Percentiles rank a stretch among this genome's conserved stretches.
phyloP scores from a whole-genome alignment of 2,329 filamentous ascomycete species.

The Pyrenophora graminea region DNA sequence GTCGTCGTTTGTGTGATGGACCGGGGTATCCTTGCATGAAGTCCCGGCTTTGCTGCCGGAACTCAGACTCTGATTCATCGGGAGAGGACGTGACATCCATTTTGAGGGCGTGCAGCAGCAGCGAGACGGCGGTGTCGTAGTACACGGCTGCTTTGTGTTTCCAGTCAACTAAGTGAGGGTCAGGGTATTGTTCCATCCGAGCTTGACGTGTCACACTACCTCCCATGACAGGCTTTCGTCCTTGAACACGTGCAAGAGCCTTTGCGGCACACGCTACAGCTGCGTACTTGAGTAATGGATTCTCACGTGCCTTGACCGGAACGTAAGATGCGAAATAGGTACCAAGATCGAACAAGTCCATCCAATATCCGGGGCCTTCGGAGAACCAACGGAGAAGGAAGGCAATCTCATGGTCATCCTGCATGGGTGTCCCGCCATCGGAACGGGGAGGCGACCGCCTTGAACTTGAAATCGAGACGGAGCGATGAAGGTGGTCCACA shows the following conservation, averaged over 20 bases:
- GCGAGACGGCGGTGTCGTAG: slow-evolving; percentile 62
- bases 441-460: slow-evolving; percentile 30
- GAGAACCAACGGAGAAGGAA: slow-evolving; percentile 65
- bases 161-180: slow-evolving; percentile 58
- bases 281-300: slow-evolving; percentile 57
- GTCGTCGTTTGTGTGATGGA: slow-evolving; percentile 46
- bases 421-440: slow-evolving; percentile 27
- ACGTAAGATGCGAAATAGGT: slow-evolving; percentile 65
- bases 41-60: slow-evolving; percentile 3
- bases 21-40: slow-evolving; percentile 14
- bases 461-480: slow-evolving; percentile 31
- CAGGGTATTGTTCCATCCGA: slow-evolving; percentile 58
- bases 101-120: slow-evolving; percentile 47
- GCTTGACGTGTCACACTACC: slow-evolving; percentile 55
- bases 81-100: slow-evolving; percentile 36
- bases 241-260: slow-evolving; percentile 60
- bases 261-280: slow-evolving; percentile 67
- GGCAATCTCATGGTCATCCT: slow-evolving; percentile 60
- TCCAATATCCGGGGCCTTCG: slow-evolving; percentile 64
- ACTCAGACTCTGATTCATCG: slow-evolving; percentile 37
- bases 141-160: slow-evolving; percentile 64
- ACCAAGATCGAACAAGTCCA: slow-evolving; percentile 60
- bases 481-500: slow-evolving; percentile 32
- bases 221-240: slow-evolving; percentile 56
- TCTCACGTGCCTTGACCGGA: slow-evolving; percentile 59